These are phyloP conservation scores for Leptomonas seymouri DNA, from an alignment of 208 protist species.

Conservation along the genomic window DNA sequence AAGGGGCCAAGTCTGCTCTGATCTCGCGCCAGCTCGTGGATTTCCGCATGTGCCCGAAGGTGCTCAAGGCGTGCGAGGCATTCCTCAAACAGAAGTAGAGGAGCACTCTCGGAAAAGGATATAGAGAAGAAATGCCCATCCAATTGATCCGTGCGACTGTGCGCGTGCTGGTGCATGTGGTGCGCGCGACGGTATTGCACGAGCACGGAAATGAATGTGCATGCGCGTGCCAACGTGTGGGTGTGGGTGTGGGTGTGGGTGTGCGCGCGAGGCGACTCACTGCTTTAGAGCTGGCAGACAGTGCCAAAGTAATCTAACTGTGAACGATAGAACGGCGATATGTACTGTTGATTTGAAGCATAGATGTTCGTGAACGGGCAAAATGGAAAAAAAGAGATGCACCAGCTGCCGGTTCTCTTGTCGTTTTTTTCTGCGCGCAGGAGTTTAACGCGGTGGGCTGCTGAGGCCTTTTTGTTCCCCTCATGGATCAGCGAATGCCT, in stretches of 20 bases:
- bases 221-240: neutral
- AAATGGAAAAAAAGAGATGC: neutral
- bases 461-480: too few relatives aligned
- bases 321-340: slow-evolving; percentile 23
- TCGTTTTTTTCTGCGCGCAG: neutral
- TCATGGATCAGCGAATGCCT: too few relatives aligned
- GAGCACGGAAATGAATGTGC: slow-evolving; percentile 11
- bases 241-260: neutral
- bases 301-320: slow-evolving; percentile 1
- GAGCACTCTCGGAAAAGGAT: neutral
- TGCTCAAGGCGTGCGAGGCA: slow-evolving; percentile 69
- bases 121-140: neutral
- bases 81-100: slow-evolving; percentile 72
- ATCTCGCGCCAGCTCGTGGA: slow-evolving; percentile 78
- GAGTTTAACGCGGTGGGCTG: too few relatives aligned
- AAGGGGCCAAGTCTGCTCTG: slow-evolving; percentile 56
- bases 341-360: slow-evolving; percentile 20
- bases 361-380: slow-evolving; percentile 4
- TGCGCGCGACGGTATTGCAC: neutral
- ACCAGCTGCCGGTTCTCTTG: too few relatives aligned
- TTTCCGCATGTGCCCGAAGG: slow-evolving; percentile 80
- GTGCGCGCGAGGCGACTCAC: neutral
- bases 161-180: neutral
- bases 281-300: slow-evolving; percentile 2
- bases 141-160: neutral